Evolutionary conservation across 768 basidiomycete species (phyloP).

Genomic region (Naganishia friedmannii): DNA sequence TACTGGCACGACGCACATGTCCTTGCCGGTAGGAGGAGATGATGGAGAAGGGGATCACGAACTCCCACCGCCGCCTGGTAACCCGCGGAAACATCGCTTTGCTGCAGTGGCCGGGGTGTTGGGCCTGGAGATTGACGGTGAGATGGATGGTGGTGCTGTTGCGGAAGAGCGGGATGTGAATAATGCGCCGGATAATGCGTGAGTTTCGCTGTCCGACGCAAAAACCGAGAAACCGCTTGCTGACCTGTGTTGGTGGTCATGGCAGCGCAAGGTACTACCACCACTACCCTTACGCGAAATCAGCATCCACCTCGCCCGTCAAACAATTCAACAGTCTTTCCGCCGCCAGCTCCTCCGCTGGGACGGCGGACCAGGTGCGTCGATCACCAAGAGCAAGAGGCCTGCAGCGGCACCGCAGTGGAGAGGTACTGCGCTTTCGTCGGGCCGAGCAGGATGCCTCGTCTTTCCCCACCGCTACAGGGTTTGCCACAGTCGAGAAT

Average conservation of each 20-base stretch:
- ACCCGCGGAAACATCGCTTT: conserved; percentile 42
- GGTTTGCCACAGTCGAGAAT: conserved; percentile 33
- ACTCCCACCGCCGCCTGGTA: conserved; percentile 45
- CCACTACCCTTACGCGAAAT: conserved; percentile 42
- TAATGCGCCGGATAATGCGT: conserved; percentile 45
- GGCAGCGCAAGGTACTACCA: conserved; percentile 50
- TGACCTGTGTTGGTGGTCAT: background rate
- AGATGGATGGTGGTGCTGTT: conserved; percentile 28
- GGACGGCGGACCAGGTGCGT: conserved; percentile 20
- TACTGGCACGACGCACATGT: too few relatives aligned
- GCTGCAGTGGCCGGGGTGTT: conserved; percentile 21
- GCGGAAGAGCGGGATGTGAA: conserved; percentile 22
- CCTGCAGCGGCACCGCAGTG: conserved; percentile 24
- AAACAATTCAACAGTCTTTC: conserved; percentile 16
- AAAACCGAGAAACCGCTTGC: too few relatives aligned
- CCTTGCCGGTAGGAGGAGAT: too few relatives aligned
- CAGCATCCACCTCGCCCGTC: conserved; percentile 36
- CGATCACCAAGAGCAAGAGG: conserved; percentile 21
- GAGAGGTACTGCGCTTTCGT: conserved; percentile 6
- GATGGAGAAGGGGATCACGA: background rate
- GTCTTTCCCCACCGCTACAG: background rate
- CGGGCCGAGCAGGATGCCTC: background rate
- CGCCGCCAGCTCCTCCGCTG: background rate
- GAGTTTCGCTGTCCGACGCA: conserved; percentile 30
- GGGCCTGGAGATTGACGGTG: conserved; percentile 28